Base-by-base conservation (phyloP, 2,329 filamentous ascomycete genomes). In the Akanthomyces dipterigenus region DNA sequence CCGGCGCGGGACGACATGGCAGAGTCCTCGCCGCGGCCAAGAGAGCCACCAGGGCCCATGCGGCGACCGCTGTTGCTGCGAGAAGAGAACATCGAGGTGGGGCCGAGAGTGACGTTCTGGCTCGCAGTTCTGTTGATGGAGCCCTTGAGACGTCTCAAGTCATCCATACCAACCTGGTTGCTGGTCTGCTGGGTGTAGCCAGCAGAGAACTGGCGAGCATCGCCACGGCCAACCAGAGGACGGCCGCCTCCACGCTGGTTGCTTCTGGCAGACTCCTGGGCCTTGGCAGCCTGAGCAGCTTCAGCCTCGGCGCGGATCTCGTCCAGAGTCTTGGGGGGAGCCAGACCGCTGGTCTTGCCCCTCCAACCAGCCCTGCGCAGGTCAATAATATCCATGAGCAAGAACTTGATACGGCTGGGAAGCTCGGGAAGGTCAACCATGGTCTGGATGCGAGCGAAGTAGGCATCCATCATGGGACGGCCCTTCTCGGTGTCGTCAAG, bases 341-440 rank as follows among this genome's bases (percentile, higher is more conserved):
- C 58, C 81, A 98, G 98, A 77, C 93, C 89, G 59, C 80, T 78
- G 72, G 96, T 91, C 82, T 96, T 97, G 62, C 91, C 92, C 64
- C 83, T 76, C 95, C 95, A 99, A 72, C 84, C 81, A 57, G 81
- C 79, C 71, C 76, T 85, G 67, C 95, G 88, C 66, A 99, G 81
- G 73, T 99, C 95, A 62, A 96, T 74, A 60, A 96, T 85, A 72
- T 99, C 95, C 87, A 98, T 86, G 64, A 99, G 84, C 95, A 99
- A 98, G 78, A 98, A 99, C 72, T 85, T 87, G 67, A 97, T 82
- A 80, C 95, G 88, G 76, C 92, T 97, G 55, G 88, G 88, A 26
- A 99, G 82, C 36, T 89, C 88, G 14, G 88, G 88, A 63, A 90
- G 87, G 28, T 93, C 86, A 63, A 93, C 82, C 82, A 96, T 93